Conservation (phyloP, 139 green algal species). For the Picochlorum sp. region DNA sequence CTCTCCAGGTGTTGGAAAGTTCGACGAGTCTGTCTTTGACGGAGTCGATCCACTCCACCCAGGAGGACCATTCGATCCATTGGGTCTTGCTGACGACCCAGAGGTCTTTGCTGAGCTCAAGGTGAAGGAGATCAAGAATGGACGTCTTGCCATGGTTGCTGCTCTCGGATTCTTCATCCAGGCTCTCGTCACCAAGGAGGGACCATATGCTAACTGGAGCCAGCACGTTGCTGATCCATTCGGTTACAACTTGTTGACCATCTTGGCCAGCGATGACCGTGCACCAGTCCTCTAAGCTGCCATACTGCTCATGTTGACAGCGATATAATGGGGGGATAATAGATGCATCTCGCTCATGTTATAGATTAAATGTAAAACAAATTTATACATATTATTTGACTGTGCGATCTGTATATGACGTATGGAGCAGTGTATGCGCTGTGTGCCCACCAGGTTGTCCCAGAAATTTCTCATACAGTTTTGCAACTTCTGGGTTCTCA, state of each 20-base stretch:
- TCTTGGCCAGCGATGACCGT: constrained; percentile 69
- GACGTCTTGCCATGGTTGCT: constrained; percentile 85
- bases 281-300: constrained; percentile 62
- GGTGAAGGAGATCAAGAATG: constrained; percentile 99
- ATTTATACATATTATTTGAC: constrained; percentile 6
- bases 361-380: constrained; percentile 7
- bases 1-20: constrained; percentile 85
- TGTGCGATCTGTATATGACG: constrained; percentile 34
- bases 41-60: constrained; percentile 88
- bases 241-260: constrained; percentile 86
- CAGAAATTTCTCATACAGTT: constrained; percentile 40
- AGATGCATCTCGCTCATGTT: background rate
- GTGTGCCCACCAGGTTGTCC: constrained; percentile 28
- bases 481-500: constrained; percentile 19
- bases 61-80: constrained; percentile 92
- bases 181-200: constrained; percentile 83
- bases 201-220: constrained; percentile 90
- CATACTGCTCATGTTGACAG: background rate
- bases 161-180: constrained; percentile 72
- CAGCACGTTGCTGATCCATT: constrained; percentile 93
- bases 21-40: constrained; percentile 75
- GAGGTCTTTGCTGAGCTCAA: constrained; percentile 86
- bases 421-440: constrained; percentile 57
- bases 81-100: constrained; percentile 86
- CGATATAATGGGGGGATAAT: background rate